Conservation (phyloP, 495 filamentous ascomycete species). For the Cudoniella acicularis region DNA sequence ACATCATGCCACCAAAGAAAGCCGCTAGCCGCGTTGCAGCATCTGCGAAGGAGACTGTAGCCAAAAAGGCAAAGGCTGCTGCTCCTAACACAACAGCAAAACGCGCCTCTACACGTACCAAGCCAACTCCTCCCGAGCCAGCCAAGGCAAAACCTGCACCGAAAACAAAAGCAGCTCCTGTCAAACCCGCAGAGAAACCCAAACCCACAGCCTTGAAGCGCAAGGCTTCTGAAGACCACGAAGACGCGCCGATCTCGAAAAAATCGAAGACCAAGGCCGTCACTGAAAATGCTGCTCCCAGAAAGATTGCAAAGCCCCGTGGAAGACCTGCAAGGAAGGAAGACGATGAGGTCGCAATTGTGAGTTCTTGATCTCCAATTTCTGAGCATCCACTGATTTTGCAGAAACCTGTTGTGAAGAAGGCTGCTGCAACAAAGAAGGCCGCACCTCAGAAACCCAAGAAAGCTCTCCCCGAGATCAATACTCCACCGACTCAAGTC, state of each 20-base stretch:
- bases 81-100: slow-evolving; percentile 16
- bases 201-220: slow-evolving; percentile 2
- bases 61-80: slow-evolving; percentile 1
- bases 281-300: slow-evolving; percentile 9
- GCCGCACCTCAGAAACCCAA: slow-evolving; percentile 8
- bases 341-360: background rate
- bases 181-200: background rate
- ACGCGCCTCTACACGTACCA: background rate
- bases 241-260: slow-evolving; percentile 11
- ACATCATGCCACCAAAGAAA: slow-evolving; percentile 18
- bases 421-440: slow-evolving; percentile 12
- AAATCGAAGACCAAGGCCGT: slow-evolving; percentile 7
- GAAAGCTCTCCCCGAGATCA: slow-evolving; percentile 29
- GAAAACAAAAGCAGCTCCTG: background rate
- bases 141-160: background rate
- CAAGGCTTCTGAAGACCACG: slow-evolving; percentile 6
- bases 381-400: background rate
- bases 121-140: slow-evolving; percentile 6
- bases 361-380: background rate
- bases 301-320: background rate
- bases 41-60: slow-evolving; percentile 19
- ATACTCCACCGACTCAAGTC: slow-evolving; percentile 34
- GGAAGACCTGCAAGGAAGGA: background rate
- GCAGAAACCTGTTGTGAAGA: background rate
- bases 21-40: slow-evolving; percentile 3